Evolutionary conservation across 257 asterid species (phyloP).

Genomic region (Solanum virginianum): DNA sequence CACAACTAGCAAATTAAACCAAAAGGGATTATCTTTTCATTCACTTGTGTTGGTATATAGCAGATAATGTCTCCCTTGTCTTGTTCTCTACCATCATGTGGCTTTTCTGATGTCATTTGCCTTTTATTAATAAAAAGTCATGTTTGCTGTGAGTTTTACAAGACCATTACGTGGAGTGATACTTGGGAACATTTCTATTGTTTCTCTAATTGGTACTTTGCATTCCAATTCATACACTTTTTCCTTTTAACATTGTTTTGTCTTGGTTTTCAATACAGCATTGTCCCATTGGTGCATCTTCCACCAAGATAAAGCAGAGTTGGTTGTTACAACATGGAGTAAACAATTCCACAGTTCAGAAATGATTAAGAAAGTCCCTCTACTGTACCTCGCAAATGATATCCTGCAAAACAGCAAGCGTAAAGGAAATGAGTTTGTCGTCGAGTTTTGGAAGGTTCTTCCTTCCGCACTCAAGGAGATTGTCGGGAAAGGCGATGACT

Average conservation of each 20-base stretch:
- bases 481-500: constrained; percentile 55
- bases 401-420: constrained; percentile 91
- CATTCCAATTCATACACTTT: background rate
- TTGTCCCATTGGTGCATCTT: constrained; percentile 95
- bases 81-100: background rate
- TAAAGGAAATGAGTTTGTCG: constrained; percentile 82
- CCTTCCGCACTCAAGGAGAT: constrained; percentile 79
- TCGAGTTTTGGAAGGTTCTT: constrained; percentile 90
- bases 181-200: background rate
- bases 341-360: constrained; percentile 66
- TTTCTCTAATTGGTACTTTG: background rate
- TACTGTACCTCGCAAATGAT: constrained; percentile 87
- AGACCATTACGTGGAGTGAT: background rate
- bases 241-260: background rate
- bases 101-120: background rate
- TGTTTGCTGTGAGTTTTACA: background rate
- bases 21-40: background rate
- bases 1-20: background rate
- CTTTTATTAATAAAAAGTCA: background rate
- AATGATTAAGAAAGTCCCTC: constrained; percentile 65
- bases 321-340: constrained; percentile 82
- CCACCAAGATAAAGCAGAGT: constrained; percentile 84
- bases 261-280: constrained; percentile 50
- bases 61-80: background rate
- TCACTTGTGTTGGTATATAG: background rate